Base-by-base conservation (phyloP, 768 basidiomycete species). In the Dacryopinax spathularia region DNA sequence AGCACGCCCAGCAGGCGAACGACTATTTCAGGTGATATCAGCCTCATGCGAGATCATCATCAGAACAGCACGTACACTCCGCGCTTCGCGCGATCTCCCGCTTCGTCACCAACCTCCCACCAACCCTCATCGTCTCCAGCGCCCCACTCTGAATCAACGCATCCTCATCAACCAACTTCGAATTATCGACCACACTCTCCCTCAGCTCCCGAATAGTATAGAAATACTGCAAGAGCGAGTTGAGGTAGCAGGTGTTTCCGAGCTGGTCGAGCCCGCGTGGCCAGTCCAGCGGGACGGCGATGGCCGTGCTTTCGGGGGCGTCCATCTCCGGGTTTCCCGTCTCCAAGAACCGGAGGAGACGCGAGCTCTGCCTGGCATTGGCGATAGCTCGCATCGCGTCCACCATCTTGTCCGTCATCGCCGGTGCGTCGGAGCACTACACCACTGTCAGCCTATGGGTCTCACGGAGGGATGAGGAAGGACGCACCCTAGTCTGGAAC, bases 191-290 rank as follows among this genome's bases (percentile, higher is more conserved):
- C 9, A 95, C 84, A 5, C 88, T 85, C 20, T 86, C 84, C 33
- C 93, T 82, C 29, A 96, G 81, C 34, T 93, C 89, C 70, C 83
- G 88, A 73, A 96, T 91, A n/a, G 92, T 95, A 72, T 92, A 95
- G 72, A 96, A 94, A 72, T 95, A 96, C 87, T 95, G 71, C n/a
- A 88, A 76, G 63, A 88, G 76, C 35, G 87, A 91, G 70, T 91
- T 92, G 56, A 89, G 77, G 69, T 91, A 91, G 69, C 91, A 91
- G 0, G 90, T 92, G 68, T 91, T 92, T 60, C 90, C 89, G 22
- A 91, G 80, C 70, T 94, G 91, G 70, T 92, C 88, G 31, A 94
- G 79, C 4, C 91, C 92, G 63, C 91, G 82, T 29, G 91, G 91
- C 70, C 88, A 78, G 65, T 91, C 89, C 2, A 78, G 78, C 25